Percentiles rank a stretch among this genome's conserved stretches.
phyloP scores from a whole-genome alignment of 2,329 filamentous ascomycete species.

The Colletotrichum camelliae region DNA sequence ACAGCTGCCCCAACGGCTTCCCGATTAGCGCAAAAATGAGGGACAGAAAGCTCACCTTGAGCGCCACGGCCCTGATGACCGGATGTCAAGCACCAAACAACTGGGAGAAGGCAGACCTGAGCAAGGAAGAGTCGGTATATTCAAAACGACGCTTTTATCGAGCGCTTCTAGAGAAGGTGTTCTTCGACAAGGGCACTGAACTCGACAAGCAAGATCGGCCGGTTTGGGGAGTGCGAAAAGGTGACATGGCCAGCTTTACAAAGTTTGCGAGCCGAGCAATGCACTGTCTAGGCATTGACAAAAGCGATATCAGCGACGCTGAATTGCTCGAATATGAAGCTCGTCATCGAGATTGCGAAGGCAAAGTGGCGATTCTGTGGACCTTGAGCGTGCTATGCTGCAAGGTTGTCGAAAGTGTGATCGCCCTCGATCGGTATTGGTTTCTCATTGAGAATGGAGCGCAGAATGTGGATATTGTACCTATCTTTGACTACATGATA shows the following conservation, averaged over 20 bases:
- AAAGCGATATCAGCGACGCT: conserved; percentile 9
- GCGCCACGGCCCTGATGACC: conserved; percentile 36
- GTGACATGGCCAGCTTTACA: conserved; percentile 29
- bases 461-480: conserved; percentile 27
- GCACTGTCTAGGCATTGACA: conserved; percentile 25
- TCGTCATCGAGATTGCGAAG: conserved; percentile 25
- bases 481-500: neutral
- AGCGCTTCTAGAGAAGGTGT: conserved; percentile 29
- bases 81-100: conserved; percentile 38
- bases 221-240: conserved; percentile 35
- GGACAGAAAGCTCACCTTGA: conserved; percentile 25
- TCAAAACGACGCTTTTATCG: conserved; percentile 31
- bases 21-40: conserved; percentile 40
- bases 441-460: conserved; percentile 31
- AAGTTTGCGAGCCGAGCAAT: conserved; percentile 31
- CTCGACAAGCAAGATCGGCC: conserved; percentile 19
- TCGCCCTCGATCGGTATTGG: conserved; percentile 36
- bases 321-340: conserved; percentile 31
- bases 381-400: conserved; percentile 36
- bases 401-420: conserved; percentile 35
- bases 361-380: conserved; percentile 35
- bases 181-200: conserved; percentile 29
- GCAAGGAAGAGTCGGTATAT: conserved; percentile 24
- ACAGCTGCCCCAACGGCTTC: conserved; percentile 39
- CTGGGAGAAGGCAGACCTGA: conserved; percentile 29